Conservation (phyloP, 1,139 yeast species). For the Hanseniaspora sp. region DNA sequence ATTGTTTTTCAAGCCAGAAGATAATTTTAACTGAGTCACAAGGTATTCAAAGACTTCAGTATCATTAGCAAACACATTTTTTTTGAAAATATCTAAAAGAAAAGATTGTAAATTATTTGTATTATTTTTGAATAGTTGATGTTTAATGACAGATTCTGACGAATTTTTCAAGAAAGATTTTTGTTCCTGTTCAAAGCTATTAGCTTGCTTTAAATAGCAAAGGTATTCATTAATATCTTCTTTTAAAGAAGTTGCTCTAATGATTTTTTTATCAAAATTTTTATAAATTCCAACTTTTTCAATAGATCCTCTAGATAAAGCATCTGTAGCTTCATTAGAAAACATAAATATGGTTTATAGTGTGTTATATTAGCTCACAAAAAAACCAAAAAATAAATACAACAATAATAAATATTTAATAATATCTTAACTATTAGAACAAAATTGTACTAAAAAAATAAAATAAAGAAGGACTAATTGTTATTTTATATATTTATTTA, state of each 20-base stretch:
- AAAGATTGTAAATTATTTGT: background rate
- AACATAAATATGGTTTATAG: background rate
- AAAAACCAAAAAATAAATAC: too few relatives aligned
- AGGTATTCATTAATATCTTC: constrained; percentile 6
- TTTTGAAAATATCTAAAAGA: background rate
- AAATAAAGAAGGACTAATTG: too few relatives aligned
- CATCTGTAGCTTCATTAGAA: too few relatives aligned
- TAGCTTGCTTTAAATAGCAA: background rate
- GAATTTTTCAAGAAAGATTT: background rate
- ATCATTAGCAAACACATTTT: background rate
- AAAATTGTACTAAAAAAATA: too few relatives aligned
- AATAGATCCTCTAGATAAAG: background rate
- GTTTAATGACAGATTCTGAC: background rate
- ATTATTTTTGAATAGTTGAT: background rate
- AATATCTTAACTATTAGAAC: too few relatives aligned
- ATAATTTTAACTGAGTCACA: background rate
- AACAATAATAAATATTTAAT: too few relatives aligned
- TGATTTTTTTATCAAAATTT: background rate
- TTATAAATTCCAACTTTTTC: background rate
- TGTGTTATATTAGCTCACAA: background rate
- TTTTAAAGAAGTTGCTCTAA: background rate
- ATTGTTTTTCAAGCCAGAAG: background rate
- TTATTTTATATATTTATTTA: too few relatives aligned
- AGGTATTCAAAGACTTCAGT: background rate
- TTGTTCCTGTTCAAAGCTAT: background rate